Percentiles rank a stretch among this genome's conserved stretches.
Conservation (phyloP, 2,329 filamentous ascomycete genomes). For the Sordariomycetes sp. region DNA sequence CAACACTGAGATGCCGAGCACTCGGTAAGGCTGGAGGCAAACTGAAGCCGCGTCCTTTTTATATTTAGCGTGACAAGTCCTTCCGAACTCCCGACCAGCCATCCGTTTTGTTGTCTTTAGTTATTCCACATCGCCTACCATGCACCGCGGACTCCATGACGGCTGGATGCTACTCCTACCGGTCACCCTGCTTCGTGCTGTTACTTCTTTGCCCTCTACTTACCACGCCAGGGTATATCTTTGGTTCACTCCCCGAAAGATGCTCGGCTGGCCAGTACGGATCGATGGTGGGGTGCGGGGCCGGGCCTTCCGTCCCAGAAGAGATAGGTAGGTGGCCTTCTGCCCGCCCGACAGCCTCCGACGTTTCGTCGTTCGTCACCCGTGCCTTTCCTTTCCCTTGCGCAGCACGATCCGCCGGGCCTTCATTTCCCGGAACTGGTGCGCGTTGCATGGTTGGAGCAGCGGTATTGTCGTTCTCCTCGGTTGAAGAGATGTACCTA, state of each 20-base stretch:
- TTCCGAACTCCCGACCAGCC: neutral
- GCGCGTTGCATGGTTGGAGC: neutral
- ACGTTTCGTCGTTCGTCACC: neutral
- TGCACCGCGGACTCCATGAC: neutral
- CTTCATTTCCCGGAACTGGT: neutral
- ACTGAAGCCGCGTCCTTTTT: neutral
- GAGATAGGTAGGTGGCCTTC: neutral
- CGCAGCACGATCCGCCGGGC: neutral
- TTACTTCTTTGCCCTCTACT: conserved; percentile 33
- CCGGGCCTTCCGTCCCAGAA: no score
- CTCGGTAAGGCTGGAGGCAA: no score
- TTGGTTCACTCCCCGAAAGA: conserved; percentile 51
- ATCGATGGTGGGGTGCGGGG: no score
- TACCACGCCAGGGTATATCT: conserved; percentile 63
- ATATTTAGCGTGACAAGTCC: neutral
- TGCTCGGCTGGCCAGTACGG: conserved; percentile 29
- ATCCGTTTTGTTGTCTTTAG: neutral
- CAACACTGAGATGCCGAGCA: no score
- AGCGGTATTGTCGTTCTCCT: neutral
- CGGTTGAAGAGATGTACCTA: neutral
- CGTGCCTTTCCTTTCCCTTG: neutral
- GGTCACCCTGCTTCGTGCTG: conserved; percentile 17
- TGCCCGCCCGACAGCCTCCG: neutral
- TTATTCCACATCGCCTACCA: neutral
- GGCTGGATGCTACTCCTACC: neutral